Percentiles rank a stretch among this genome's conserved stretches.
Evolutionary conservation across 306 rosid genomes (phyloP).

Genomic region (Amphicarpaea edgeworthii): DNA sequence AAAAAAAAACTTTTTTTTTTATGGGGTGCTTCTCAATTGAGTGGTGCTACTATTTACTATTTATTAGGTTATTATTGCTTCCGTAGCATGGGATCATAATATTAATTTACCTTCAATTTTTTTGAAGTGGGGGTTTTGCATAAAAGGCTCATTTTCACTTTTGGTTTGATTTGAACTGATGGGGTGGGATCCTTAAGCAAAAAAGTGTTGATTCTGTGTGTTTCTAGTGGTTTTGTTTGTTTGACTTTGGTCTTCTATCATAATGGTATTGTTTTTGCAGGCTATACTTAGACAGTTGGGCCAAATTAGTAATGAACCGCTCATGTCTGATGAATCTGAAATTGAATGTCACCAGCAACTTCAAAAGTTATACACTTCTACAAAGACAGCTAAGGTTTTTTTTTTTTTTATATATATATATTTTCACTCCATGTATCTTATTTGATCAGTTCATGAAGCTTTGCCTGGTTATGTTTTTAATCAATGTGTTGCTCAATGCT

Average conservation of each 20-base stretch:
- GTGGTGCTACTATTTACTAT: conserved; percentile 18
- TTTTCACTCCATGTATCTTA: background rate
- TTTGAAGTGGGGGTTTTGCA: background rate
- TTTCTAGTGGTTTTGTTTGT: conserved; percentile 22
- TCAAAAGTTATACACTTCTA: conserved; percentile 75
- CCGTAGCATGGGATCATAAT: conserved; percentile 15
- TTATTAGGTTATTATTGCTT: conserved; percentile 37
- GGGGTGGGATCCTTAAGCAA: conserved; percentile 7
- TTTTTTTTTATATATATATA: no score
- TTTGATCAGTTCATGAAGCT: conserved; percentile 9
- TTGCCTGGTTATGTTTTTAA: conserved; percentile 36
- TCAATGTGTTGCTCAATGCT: conserved; percentile 26
- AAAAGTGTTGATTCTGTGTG: conserved; percentile 25
- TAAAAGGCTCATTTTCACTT: background rate
- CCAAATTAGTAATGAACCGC: conserved; percentile 70
- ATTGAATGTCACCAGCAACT: conserved; percentile 77
- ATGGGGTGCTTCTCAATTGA: conserved; percentile 29
- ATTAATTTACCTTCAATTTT: background rate
- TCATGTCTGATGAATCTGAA: conserved; percentile 77
- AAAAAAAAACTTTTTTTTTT: background rate
- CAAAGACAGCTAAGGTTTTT: conserved; percentile 75
- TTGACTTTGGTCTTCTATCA: conserved; percentile 13
- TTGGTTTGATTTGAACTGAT: conserved; percentile 36
- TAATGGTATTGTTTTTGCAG: conserved; percentile 59
- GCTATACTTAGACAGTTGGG: conserved; percentile 85